Base-by-base conservation (phyloP, 371 early-diverging fungal species). In the Dinochytrium kinnereticum region DNA sequence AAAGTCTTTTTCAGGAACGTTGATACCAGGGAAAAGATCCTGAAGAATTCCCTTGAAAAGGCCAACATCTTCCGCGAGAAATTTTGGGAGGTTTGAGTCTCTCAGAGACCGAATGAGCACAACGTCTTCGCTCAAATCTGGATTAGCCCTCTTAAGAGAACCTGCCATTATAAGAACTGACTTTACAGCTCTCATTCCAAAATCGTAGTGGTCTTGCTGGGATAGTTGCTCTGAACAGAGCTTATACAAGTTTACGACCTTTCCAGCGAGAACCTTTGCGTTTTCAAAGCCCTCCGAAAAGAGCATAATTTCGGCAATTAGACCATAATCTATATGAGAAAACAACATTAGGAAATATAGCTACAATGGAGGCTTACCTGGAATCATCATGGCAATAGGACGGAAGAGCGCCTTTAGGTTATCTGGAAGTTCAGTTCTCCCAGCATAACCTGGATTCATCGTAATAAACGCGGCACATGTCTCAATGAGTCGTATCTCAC, bases 391-490 rank as follows among this genome's bases (percentile, higher is more conserved):
- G n/a, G 85, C 78, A 49, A 85, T 85, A 13, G 85, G 85, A 66
- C 85, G 61, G 72, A 87, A 86, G 19, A 87, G 64, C 13, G 82
- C 83, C 68, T 82, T 86, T 51, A 88, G 71, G 53, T 83, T 85
- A 65, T 82, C 86, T 13, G 88, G 88, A 13, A 88, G 71, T 64
- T 84, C 82, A 2, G 82, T 84, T 65, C 88, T 65, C 2, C 87
- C 88, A n/a, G 83, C 82, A 74, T 86, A 88, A 30, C 87, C 87
- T 34, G 86, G 80, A 73, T 88, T 88, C 85, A 88, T 84, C 36
- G 87, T 88, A 49, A 88, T 83, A 69, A 85, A 88, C 2, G 85
- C 82, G 26, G 79, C 78, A 57, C 84, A 84, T 10, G 85, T 84
- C 36, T 82, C 82, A 33, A 85, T 84, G 26, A 85, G 70, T 19